Evolutionary conservation across 1,284 basidiomycete genomes (phyloP).

Genomic region (Hemileia vastatrix): DNA sequence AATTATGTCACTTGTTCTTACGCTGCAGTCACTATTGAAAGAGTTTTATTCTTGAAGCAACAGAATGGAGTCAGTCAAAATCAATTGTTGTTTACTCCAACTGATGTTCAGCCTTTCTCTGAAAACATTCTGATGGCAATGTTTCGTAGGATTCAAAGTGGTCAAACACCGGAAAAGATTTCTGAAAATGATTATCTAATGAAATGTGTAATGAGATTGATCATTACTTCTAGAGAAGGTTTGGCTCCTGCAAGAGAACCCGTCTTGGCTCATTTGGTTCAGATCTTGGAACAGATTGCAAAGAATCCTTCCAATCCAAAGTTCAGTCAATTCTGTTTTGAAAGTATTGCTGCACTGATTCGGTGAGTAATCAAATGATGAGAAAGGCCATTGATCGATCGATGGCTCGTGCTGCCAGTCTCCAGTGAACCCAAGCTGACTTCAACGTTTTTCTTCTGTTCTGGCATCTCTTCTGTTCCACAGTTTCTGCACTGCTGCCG

Average conservation of each 20-base stretch:
- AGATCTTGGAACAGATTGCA: slow-evolving; percentile 73
- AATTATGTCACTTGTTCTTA: slow-evolving; percentile 48
- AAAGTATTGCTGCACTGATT: slow-evolving; percentile 82
- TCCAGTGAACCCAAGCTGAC: slow-evolving; percentile 1
- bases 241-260: slow-evolving; percentile 60
- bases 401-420: neutral
- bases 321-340: slow-evolving; percentile 95
- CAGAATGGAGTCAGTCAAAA: slow-evolving; percentile 59
- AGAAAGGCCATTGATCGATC: too few species aligned
- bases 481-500: slow-evolving; percentile 68
- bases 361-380: slow-evolving; percentile 50
- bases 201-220: slow-evolving; percentile 94
- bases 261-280: slow-evolving; percentile 63
- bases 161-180: slow-evolving; percentile 76
- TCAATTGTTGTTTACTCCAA: slow-evolving; percentile 61
- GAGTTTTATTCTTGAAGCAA: slow-evolving; percentile 67
- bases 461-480: neutral
- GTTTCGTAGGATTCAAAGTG: slow-evolving; percentile 68
- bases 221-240: slow-evolving; percentile 72
- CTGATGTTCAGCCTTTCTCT: slow-evolving; percentile 74
- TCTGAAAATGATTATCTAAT: slow-evolving; percentile 97
- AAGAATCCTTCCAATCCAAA: slow-evolving; percentile 94
- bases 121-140: slow-evolving; percentile 65
- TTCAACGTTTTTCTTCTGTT: neutral
- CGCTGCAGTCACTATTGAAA: slow-evolving; percentile 47